These are phyloP conservation scores for Blastomyces silverae DNA, from an alignment of 2,329 filamentous ascomycete genomes.

Conservation along the genomic window DNA sequence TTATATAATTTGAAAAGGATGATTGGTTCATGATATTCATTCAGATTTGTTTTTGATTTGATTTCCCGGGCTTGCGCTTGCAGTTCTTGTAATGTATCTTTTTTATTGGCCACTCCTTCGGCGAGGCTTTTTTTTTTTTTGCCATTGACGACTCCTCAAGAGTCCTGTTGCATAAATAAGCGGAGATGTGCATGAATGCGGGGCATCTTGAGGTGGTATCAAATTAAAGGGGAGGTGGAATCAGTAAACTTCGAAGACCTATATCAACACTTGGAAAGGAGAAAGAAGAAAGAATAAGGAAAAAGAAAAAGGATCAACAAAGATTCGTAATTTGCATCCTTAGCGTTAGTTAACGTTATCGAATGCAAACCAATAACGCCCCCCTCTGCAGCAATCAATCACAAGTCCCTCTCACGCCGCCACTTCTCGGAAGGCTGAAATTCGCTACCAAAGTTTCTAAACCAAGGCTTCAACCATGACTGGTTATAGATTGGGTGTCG, in stretches of 20 bases:
- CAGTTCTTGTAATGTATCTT: neutral
- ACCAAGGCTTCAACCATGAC: conserved; percentile 13
- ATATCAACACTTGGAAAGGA: neutral
- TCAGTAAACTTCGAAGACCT: neutral
- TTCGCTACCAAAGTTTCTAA: neutral
- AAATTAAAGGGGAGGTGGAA: neutral
- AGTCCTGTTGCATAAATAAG: neutral
- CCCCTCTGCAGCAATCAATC: neutral
- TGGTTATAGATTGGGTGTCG: conserved; percentile 26
- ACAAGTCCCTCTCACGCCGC: neutral
- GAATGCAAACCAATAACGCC: neutral
- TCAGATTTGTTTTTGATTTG: neutral
- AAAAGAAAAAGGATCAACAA: neutral
- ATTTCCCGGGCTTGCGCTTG: neutral
- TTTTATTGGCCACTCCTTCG: neutral
- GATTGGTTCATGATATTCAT: neutral
- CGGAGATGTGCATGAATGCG: neutral
- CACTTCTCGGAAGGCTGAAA: neutral
- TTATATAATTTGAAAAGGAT: neutral
- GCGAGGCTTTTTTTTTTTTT: neutral
- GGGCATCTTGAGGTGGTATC: neutral
- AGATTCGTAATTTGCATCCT: neutral
- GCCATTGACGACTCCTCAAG: neutral
- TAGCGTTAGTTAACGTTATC: conserved; percentile 2
- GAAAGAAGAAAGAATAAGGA: neutral